Percentiles rank a stretch among this genome's conserved stretches.
Conservation (phyloP, 1,139 yeast species). For the Protomyces pachydermus region DNA sequence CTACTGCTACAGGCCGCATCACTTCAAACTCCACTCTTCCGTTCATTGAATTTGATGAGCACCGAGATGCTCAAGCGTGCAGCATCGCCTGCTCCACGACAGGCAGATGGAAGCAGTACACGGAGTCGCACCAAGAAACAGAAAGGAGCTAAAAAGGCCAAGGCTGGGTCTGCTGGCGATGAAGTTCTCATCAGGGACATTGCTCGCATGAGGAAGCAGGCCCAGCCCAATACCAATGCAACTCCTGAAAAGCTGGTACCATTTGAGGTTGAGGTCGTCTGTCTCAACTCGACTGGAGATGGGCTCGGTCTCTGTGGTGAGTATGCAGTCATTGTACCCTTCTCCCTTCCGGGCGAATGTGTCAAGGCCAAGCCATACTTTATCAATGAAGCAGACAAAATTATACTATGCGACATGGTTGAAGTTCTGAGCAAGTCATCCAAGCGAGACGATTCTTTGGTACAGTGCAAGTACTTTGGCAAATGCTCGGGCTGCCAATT, state of each 20-base stretch:
- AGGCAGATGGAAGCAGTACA: constrained; percentile 3
- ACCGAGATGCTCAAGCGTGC: background rate
- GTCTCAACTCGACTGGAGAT: constrained; percentile 50
- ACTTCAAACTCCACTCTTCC: too few relatives aligned
- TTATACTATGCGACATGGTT: constrained; percentile 61
- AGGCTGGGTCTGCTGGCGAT: constrained; percentile 44
- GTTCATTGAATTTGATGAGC: background rate
- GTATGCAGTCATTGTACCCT: constrained; percentile 63
- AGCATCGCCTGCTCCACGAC: background rate
- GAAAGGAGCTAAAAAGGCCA: constrained; percentile 43
- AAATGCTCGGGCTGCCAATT: constrained; percentile 90
- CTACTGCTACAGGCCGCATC: background rate
- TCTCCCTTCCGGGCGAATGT: constrained; percentile 79
- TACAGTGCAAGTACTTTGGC: constrained; percentile 71
- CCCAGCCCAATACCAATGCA: constrained; percentile 48
- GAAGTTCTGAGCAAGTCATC: constrained; percentile 48
- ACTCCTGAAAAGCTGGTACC: constrained; percentile 48
- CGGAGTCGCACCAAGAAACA: constrained; percentile 5
- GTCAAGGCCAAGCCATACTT: constrained; percentile 61
- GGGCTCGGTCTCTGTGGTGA: constrained; percentile 40
- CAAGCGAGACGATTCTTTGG: constrained; percentile 51
- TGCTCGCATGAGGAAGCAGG: constrained; percentile 49
- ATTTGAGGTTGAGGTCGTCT: constrained; percentile 52
- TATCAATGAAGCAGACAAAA: constrained; percentile 12
- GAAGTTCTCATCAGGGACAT: constrained; percentile 79